A percentile compares a stretch with the other conserved stretches of the same genome.
Evolutionary conservation across 306 rosid species (phyloP).

Genomic region (Malus asiatica): DNA sequence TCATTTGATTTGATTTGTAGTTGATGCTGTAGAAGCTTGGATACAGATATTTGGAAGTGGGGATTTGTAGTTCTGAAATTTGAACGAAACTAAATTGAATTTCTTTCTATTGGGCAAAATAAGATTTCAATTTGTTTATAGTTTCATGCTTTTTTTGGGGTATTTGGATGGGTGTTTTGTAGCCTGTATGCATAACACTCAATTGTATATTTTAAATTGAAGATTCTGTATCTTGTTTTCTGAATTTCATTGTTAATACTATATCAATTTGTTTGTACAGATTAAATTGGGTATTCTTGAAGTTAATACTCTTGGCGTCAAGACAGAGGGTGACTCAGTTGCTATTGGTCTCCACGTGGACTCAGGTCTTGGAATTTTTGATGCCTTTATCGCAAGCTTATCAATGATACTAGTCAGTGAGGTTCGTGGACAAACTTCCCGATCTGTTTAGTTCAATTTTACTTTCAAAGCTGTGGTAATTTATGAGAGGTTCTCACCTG

Average conservation of each 20-base stretch:
- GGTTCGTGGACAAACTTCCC: conserved; percentile 44
- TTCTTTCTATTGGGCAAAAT: not conserved
- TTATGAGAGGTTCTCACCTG: not conserved
- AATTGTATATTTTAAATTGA: not conserved
- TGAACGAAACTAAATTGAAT: not conserved
- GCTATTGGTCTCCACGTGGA: conserved; percentile 45
- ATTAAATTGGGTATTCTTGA: conserved; percentile 33
- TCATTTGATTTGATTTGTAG: not conserved
- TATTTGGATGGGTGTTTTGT: not conserved
- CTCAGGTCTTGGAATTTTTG: conserved; percentile 79
- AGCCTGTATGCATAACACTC: not conserved
- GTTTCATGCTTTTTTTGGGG: not conserved
- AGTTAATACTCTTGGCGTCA: conserved; percentile 25
- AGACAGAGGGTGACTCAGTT: conserved; percentile 19
- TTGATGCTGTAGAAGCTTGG: not conserved
- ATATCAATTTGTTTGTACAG: conserved; percentile 30
- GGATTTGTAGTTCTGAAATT: not conserved
- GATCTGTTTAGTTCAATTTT: not conserved
- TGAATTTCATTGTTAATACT: not conserved
- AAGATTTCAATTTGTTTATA: not conserved
- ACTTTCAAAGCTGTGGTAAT: not conserved
- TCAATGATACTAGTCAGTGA: conserved; percentile 94
- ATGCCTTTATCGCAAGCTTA: conserved; percentile 80
- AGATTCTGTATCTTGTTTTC: not conserved
- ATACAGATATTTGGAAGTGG: not conserved